Evolutionary conservation across 208 protist genomes (phyloP).

Genomic region (Leishmania guyanensis): DNA sequence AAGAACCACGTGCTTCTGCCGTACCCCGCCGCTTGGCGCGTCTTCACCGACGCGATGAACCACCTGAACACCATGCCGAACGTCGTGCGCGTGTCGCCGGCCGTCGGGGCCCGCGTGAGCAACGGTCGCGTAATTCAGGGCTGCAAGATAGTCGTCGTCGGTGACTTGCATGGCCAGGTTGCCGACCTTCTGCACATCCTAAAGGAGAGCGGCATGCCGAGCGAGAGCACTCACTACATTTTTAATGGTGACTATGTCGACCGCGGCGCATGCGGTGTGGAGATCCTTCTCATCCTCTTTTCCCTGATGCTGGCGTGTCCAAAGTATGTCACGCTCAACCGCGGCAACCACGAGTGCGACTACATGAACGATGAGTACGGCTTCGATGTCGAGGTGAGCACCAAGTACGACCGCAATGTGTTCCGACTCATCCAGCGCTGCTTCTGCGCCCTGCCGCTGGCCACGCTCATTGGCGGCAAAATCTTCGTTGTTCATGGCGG

Average conservation of each 20-base stretch:
- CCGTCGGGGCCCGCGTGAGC: constrained; percentile 63
- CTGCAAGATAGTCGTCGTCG: constrained; percentile 87
- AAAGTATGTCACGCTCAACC: constrained; percentile 93
- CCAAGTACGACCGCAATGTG: constrained; percentile 96
- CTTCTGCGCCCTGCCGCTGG: constrained; percentile 89
- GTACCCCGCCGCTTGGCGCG: constrained; percentile 81
- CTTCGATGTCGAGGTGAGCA: constrained; percentile 98
- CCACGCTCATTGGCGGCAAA: constrained; percentile 73
- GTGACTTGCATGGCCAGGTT: constrained; percentile 89
- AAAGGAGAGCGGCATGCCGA: constrained; percentile 77
- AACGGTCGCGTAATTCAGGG: constrained; percentile 81
- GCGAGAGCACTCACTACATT: constrained; percentile 82
- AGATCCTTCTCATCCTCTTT: constrained; percentile 96
- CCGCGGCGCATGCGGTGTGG: constrained; percentile 95
- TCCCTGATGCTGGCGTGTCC: constrained; percentile 95
- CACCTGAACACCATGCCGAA: constrained; percentile 87
- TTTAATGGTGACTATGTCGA: constrained; percentile 98
- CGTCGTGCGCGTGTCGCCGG: constrained; percentile 70
- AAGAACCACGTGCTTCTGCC: constrained; percentile 71
- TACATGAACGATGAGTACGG: constrained; percentile 97
- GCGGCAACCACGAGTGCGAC: constrained; percentile 96
- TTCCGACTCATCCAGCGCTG: constrained; percentile 88
- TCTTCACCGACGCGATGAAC: constrained; percentile 86
- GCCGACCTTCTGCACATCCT: constrained; percentile 88
- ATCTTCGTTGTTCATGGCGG: constrained; percentile 91